A percentile compares a stretch with the other conserved stretches of the same genome.
phyloP scores from a whole-genome alignment of 768 basidiomycete species.

The Hemileccinum rubropunctum region DNA sequence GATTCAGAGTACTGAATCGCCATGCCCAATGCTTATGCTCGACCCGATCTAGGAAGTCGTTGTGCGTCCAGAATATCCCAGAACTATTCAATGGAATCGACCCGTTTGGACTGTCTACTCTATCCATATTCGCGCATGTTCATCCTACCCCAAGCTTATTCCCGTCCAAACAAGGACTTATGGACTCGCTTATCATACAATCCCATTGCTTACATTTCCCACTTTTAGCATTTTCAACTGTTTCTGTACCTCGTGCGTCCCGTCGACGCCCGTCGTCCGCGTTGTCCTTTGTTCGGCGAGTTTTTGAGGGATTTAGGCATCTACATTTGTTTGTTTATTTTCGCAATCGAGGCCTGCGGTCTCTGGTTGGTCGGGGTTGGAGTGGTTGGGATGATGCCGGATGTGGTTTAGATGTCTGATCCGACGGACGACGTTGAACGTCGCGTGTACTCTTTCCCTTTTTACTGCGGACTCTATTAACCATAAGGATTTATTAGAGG shows the following conservation, averaged over 20 bases:
- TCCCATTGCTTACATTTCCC: slow-evolving; percentile 28
- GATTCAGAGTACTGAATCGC: slow-evolving; percentile 5
- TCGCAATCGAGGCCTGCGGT: slow-evolving; percentile 1
- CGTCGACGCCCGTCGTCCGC: slow-evolving; percentile 7
- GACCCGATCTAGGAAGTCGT: slow-evolving; percentile 24
- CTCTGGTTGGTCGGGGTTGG: not conserved
- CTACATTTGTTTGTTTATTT: slow-evolving; percentile 4
- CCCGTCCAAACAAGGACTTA: slow-evolving; percentile 22
- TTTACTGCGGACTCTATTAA: slow-evolving; percentile 19
- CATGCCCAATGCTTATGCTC: slow-evolving; percentile 3
- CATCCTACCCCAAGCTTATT: slow-evolving; percentile 22
- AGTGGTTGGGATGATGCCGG: not conserved
- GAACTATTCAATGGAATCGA: slow-evolving; percentile 15
- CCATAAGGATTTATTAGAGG: slow-evolving; percentile 12
- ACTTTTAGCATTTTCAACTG: slow-evolving; percentile 11
- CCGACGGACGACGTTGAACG: slow-evolving; percentile 14
- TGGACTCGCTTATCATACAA: slow-evolving; percentile 30
- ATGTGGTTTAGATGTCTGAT: not conserved
- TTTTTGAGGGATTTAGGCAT: not conserved
- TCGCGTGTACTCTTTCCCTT: slow-evolving; percentile 17
- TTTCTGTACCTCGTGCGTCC: slow-evolving; percentile 14
- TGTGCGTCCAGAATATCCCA: slow-evolving; percentile 27
- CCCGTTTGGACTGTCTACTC: slow-evolving; percentile 20
- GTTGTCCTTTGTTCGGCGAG: slow-evolving; percentile 3
- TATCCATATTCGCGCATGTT: slow-evolving; percentile 23